phyloP scores from a whole-genome alignment of 306 rosid species.

The Pyrus bretschneideri region DNA sequence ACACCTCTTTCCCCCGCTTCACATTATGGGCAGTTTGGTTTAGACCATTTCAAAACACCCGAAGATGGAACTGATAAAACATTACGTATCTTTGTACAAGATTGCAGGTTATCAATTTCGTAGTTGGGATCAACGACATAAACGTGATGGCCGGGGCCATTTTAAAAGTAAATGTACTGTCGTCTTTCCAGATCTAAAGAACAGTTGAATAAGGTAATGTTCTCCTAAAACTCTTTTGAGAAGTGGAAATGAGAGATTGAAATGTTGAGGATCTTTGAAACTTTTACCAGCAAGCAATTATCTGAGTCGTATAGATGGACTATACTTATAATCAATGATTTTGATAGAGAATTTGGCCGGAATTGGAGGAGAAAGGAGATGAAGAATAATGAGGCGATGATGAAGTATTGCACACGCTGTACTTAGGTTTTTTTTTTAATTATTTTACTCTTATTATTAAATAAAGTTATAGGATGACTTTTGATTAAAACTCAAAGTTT shows the following conservation, averaged over 20 bases:
- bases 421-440: too few species aligned
- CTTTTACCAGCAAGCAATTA: slow-evolving; percentile 4
- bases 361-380: not conserved
- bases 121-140: not conserved
- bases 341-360: slow-evolving; percentile 16
- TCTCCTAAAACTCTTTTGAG: rapidly evolving
- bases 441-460: too few species aligned
- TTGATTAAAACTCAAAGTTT: too few species aligned
- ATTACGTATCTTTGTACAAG: slow-evolving; percentile 24
- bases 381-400: too few species aligned
- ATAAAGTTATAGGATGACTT: too few species aligned
- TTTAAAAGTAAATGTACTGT: too few species aligned
- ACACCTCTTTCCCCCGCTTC: slow-evolving; percentile 24
- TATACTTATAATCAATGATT: slow-evolving; percentile 16
- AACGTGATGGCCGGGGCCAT: not conserved
- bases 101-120: not conserved
- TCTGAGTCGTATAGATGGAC: slow-evolving; percentile 6
- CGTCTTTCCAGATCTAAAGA: not conserved
- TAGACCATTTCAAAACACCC: slow-evolving; percentile 17
- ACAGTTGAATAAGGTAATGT: slow-evolving; percentile 22
- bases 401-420: too few species aligned
- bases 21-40: slow-evolving; percentile 27
- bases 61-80: not conserved
- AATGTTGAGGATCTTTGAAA: not conserved
- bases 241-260: slow-evolving; percentile 19